Conservation (phyloP, 306 rosid genomes). For the Lathyrus sativus region DNA sequence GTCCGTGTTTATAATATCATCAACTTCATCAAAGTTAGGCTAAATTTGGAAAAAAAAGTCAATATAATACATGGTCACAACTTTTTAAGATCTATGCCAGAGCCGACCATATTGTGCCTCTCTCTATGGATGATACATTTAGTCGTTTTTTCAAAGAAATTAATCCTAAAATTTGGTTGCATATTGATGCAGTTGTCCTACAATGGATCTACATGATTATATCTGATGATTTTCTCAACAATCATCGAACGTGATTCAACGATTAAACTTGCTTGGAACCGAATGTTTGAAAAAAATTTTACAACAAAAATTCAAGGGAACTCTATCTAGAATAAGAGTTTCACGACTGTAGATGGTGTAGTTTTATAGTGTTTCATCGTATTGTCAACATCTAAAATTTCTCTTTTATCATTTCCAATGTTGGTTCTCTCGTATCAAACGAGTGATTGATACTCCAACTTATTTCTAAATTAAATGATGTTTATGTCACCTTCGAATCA, state of each 20-base stretch:
- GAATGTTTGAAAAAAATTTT: not conserved
- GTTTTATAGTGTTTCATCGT: not conserved
- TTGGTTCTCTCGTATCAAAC: not conserved
- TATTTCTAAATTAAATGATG: no score
- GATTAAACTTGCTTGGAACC: not conserved
- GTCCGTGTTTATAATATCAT: no score
- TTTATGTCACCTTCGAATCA: not conserved
- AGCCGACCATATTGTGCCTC: no score
- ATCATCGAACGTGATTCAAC: not conserved
- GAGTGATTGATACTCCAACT: not conserved
- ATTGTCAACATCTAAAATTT: not conserved
- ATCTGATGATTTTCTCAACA: not conserved
- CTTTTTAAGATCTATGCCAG: no score
- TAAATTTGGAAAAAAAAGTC: no score
- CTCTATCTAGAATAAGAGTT: not conserved
- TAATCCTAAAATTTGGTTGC: not conserved
- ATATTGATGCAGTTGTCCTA: not conserved
- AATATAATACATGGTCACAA: no score
- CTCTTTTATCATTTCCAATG: not conserved
- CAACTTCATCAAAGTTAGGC: no score
- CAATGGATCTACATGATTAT: not conserved
- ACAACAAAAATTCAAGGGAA: not conserved
- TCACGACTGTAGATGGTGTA: not conserved
- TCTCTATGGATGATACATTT: no score
- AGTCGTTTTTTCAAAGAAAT: not conserved